Evolutionary conservation across 129 eudicot genomes (phyloP).

Genomic region (Sambucus nigra): DNA sequence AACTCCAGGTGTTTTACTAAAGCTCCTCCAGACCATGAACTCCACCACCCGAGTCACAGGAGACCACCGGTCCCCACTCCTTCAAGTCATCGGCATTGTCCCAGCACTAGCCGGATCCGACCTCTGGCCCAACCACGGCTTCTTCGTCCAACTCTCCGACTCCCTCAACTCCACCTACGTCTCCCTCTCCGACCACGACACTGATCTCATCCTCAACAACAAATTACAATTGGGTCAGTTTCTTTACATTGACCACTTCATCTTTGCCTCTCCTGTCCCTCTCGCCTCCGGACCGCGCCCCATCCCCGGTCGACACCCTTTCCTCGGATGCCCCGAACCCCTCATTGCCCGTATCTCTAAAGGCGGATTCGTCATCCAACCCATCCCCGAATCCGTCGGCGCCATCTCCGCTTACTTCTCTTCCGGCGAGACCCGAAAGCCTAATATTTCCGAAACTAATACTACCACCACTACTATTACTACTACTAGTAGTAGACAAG

Average conservation of each 20-base stretch:
- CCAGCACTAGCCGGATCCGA: conserved; percentile 71
- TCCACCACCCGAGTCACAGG: conserved; percentile 62
- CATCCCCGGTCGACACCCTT: conserved; percentile 67
- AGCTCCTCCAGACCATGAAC: conserved; percentile 84
- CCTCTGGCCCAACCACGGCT: conserved; percentile 77
- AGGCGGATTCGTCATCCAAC: conserved; percentile 57
- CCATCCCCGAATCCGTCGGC: conserved; percentile 52
- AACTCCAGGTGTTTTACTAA: conserved; percentile 78
- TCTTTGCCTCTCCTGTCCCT: conserved; percentile 58
- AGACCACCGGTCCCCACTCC: conserved; percentile 86
- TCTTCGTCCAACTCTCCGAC: conserved; percentile 74
- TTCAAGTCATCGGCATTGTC: conserved; percentile 85
- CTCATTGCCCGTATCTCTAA: conserved; percentile 42
- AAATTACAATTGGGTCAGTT: conserved; percentile 90
- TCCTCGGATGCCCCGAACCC: conserved; percentile 70
- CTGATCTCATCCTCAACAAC: conserved; percentile 74
- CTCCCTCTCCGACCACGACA: conserved; percentile 68
- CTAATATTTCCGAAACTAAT: conserved; percentile 8
- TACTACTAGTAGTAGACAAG: conserved; percentile 41
- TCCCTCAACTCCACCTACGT: conserved; percentile 83
- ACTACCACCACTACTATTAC: too few relatives aligned
- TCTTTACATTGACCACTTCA: conserved; percentile 57
- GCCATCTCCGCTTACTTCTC: conserved; percentile 44
- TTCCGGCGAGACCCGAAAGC: conserved; percentile 15
- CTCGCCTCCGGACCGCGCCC: conserved; percentile 51